A percentile compares a stretch with the other conserved stretches of the same genome.
phyloP scores from a whole-genome alignment of 75 land plant species.

The Cupressus sempervirens region DNA sequence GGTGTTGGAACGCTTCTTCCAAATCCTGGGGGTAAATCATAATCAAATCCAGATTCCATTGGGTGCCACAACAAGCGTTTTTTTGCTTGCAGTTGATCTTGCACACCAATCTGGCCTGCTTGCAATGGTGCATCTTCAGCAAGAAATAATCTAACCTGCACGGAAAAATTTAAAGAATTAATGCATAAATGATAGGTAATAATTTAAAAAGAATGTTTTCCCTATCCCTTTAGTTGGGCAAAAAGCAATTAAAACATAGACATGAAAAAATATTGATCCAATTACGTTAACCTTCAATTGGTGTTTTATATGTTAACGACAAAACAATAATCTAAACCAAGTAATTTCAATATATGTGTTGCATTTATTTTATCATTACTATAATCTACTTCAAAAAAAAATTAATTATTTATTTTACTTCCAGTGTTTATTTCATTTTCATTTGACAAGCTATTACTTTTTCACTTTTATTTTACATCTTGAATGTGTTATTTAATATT shows the following conservation, averaged over 20 bases:
- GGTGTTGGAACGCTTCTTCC: constrained; percentile 23
- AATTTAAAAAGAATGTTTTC: not conserved
- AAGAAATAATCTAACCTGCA: constrained; percentile 39
- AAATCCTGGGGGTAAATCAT: constrained; percentile 77
- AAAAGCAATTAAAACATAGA: not conserved
- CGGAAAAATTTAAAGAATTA: not conserved
- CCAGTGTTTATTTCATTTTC: no score
- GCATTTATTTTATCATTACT: no score
- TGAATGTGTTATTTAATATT: no score
- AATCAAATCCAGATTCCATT: constrained; percentile 29
- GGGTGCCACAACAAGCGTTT: constrained; percentile 43
- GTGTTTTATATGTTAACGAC: no score
- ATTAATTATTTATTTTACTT: no score
- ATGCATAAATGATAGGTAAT: not conserved
- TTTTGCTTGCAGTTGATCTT: constrained; percentile 81
- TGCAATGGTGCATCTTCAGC: constrained; percentile 81
- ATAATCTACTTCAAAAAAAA: no score
- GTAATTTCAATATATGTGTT: no score
- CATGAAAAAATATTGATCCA: not conserved
- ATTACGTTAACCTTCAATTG: not conserved
- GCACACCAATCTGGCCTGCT: constrained; percentile 43
- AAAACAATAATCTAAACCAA: no score
- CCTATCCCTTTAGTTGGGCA: not conserved
- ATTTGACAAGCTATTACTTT: no score
- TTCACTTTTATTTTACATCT: no score